Evolutionary conservation across 1,284 basidiomycete genomes (phyloP).

Genomic region (Athelia psychrophila): DNA sequence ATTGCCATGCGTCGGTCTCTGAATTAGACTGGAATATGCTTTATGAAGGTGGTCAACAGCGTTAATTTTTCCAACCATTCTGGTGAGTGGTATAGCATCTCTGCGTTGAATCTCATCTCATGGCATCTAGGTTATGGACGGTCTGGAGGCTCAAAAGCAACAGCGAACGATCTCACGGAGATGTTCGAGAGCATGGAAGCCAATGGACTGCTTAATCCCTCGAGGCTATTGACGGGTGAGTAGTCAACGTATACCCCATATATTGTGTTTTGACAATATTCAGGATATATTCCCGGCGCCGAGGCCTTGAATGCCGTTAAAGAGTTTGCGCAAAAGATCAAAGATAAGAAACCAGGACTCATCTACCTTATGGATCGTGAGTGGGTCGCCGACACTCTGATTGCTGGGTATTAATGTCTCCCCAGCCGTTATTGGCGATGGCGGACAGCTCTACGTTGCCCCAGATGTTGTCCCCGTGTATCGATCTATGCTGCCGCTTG

Average conservation of each 20-base stretch:
- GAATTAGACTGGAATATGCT: conserved; percentile 2
- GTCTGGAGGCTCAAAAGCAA: conserved; percentile 72
- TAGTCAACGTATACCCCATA: neutral
- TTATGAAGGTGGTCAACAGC: conserved; percentile 85
- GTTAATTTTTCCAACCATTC: conserved; percentile 96
- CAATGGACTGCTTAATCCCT: conserved; percentile 64
- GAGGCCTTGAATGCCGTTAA: conserved; percentile 73
- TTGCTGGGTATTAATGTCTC: neutral
- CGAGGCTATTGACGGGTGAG: conserved; percentile 71
- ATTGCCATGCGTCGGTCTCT: neutral
- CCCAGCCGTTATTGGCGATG: conserved; percentile 86
- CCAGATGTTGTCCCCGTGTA: conserved; percentile 90
- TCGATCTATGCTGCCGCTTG: conserved; percentile 71
- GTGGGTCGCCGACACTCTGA: conserved; percentile 26
- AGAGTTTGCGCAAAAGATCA: conserved; percentile 61
- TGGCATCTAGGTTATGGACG: conserved; percentile 65
- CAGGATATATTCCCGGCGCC: conserved; percentile 87
- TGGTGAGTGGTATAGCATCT: conserved; percentile 45
- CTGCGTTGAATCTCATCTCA: neutral
- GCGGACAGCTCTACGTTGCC: conserved; percentile 86
- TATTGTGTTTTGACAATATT: neutral
- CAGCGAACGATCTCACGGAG: conserved; percentile 60
- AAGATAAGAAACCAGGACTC: conserved; percentile 52
- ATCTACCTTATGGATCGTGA: conserved; percentile 90
- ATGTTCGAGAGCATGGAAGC: conserved; percentile 69